Evolutionary conservation across 805 yeast species (phyloP).

Genomic region (Barnettozyma populi): DNA sequence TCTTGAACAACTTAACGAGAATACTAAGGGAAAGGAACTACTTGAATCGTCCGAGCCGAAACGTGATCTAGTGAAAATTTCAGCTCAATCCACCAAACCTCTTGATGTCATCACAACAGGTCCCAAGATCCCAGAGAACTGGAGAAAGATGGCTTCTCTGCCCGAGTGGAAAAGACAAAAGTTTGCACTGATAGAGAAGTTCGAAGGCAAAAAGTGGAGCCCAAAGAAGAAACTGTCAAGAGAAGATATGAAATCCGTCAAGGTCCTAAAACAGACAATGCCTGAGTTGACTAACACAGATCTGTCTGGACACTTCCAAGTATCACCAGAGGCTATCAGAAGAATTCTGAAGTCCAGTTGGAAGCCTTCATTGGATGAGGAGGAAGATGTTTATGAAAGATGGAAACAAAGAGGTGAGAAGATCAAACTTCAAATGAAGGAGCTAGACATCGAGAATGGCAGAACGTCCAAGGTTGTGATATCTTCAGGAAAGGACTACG

Average conservation of each 20-base stretch:
- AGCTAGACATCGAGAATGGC: neutral
- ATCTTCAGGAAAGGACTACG: constrained; percentile 10
- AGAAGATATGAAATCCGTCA: constrained; percentile 60
- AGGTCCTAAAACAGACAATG: constrained; percentile 44
- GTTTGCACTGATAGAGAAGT: constrained; percentile 55
- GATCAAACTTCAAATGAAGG: constrained; percentile 21
- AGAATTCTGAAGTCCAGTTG: constrained; percentile 75
- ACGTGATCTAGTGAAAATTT: neutral
- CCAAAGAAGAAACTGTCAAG: constrained; percentile 66
- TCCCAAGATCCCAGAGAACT: constrained; percentile 37
- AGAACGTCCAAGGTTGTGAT: constrained; percentile 7
- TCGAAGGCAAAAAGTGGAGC: constrained; percentile 54
- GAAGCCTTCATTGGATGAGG: constrained; percentile 59
- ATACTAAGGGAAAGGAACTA: constrained; percentile 1
- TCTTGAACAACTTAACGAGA: constrained; percentile 2
- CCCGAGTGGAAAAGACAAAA: constrained; percentile 73
- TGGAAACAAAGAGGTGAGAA: constrained; percentile 48
- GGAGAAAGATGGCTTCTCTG: constrained; percentile 36
- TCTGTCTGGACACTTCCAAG: constrained; percentile 56
- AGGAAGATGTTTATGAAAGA: constrained; percentile 39
- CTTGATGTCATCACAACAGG: constrained; percentile 13
- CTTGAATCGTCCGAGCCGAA: neutral
- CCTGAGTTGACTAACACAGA: constrained; percentile 61
- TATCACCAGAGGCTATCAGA: constrained; percentile 79
- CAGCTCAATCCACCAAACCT: constrained; percentile 6